Base-by-base conservation (phyloP, 2,329 filamentous ascomycete species). In the Cadophora sp. region DNA sequence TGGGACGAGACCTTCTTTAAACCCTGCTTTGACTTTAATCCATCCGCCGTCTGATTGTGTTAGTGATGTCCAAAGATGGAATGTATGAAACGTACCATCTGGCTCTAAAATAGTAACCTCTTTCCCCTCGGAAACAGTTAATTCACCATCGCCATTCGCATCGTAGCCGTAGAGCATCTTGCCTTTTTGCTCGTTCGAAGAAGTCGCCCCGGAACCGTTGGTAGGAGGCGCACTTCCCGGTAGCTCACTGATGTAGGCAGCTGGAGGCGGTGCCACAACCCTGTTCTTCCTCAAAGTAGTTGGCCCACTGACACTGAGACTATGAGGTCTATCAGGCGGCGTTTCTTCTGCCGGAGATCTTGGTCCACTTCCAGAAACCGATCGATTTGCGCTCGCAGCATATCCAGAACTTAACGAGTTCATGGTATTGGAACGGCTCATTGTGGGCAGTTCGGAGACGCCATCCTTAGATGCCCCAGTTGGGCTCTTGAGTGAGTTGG, bases 151-250 rank as follows among this genome's bases (percentile, higher is more conserved):
- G 1, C 90, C 91, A 62, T 84, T 90, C 9, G 90, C 91, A 70
- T 96, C 90, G 75, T 97, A 99, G 0, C 87, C 74, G 76, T 97
- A 99, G 0, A 97, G 73, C 94, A 98, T 97, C 79, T 90, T 96
- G 58, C 92, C 95, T 77, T 85, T 91, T 70, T 89, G 89, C 74
- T 91, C 87, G 65, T 83, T 70, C 48, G 73, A 70, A 45, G 68
- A 41, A 11, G 64, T 66, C 56, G 58, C 59, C 8, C 76, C 70
- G 2, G 77, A 77, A 13, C 82, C 83, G 66, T 85, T 85, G 0
- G 33, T 43, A 80, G 74, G 48, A 80, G 74, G 48, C 6, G 72
- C 70, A 75, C 80, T 80, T 73, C 87, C 84, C 5, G 90, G 86
- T 45, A 89, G 79, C 68, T 91, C 86, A 70, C 87, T 91, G 68